Evolutionary conservation across 345 rosid genomes (phyloP).

Genomic region (Gossypium anomalum): DNA sequence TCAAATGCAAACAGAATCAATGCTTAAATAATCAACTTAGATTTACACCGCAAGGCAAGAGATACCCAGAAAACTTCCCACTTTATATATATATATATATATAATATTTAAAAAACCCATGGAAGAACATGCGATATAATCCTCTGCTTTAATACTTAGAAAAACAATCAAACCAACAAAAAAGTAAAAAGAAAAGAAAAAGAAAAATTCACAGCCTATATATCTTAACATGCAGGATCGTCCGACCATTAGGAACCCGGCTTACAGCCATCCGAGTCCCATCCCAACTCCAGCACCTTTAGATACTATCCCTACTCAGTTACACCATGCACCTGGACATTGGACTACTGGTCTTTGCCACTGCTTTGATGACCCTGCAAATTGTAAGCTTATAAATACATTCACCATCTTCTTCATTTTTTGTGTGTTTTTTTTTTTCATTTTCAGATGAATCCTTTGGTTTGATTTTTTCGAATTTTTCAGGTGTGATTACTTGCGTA

Average conservation of each 20-base stretch:
- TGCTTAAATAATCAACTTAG: background rate
- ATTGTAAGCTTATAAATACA: background rate
- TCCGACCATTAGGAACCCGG: background rate
- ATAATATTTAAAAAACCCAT: background rate
- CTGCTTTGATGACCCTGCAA: background rate
- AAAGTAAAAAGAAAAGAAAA: background rate
- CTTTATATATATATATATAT: background rate
- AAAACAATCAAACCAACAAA: background rate
- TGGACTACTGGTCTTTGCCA: slow-evolving; percentile 2
- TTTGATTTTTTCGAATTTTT: background rate
- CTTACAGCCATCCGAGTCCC: background rate
- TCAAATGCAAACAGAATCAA: too few species aligned
- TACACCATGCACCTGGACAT: background rate
- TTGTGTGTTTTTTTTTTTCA: background rate
- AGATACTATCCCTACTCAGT: background rate
- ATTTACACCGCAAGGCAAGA: background rate
- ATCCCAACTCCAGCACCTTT: background rate
- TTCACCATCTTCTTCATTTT: background rate
- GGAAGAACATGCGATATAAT: background rate
- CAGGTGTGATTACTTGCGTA: background rate
- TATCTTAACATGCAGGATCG: background rate
- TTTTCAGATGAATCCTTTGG: background rate
- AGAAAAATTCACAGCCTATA: background rate
- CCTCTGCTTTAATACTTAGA: background rate
- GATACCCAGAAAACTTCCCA: background rate